These are phyloP conservation scores for Fusarium graminum DNA, from an alignment of 2,329 filamentous ascomycete species.

Conservation along the genomic window DNA sequence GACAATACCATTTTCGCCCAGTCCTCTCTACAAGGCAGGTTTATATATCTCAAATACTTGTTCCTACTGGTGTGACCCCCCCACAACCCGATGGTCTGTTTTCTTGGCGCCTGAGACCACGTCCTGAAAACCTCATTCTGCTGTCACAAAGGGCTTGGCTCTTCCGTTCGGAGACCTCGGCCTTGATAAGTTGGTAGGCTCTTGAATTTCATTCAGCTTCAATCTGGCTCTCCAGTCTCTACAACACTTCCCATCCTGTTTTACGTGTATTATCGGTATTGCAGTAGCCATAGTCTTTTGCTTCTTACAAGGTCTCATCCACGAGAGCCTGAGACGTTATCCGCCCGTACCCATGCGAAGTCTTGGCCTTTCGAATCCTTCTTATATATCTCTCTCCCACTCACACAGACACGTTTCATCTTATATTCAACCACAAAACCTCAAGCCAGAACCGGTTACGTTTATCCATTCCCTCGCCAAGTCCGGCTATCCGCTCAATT, in stretches of 20 bases:
- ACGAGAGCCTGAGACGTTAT: conserved; percentile 12
- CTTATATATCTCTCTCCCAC: not conserved
- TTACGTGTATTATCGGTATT: conserved; percentile 1
- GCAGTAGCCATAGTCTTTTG: not conserved
- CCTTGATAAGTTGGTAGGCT: conserved; percentile 6
- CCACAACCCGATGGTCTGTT: conserved; percentile 10
- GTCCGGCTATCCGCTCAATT: conserved; percentile 17
- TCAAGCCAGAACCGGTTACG: not conserved
- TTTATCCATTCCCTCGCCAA: conserved; percentile 3
- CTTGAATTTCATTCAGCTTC: conserved; percentile 3
- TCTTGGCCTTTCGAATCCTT: conserved; percentile 6
- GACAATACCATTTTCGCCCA: not conserved
- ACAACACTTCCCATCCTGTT: not conserved
- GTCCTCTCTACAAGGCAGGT: no score
- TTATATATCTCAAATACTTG: no score
- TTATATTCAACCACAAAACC: conserved; percentile 1
- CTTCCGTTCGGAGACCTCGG: not conserved
- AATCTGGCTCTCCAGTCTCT: not conserved
- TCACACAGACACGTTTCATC: not conserved
- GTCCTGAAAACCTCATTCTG: conserved; percentile 18
- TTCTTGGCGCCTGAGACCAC: conserved; percentile 7
- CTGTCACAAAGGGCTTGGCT: conserved; percentile 29
- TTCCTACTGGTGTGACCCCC: not conserved
- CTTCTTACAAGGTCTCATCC: conserved; percentile 6
- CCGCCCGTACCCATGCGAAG: conserved; percentile 2